Evolutionary conservation across 139 green algal genomes (phyloP).

Genomic region (Closterium sp.): DNA sequence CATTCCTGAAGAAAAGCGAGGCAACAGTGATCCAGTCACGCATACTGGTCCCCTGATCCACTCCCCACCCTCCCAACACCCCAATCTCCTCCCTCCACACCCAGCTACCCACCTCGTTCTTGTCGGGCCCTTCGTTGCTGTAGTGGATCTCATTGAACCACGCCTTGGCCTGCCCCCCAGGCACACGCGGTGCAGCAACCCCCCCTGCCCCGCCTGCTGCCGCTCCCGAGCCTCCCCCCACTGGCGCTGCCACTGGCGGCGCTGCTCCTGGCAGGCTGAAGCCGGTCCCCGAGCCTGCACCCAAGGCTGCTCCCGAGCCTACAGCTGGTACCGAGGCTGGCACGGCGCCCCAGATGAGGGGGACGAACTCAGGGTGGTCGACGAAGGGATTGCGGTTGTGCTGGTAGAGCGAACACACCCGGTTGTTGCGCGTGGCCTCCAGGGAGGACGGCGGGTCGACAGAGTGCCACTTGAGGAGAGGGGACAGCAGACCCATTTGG

Average conservation of each 20-base stretch:
- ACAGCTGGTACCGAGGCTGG: background rate
- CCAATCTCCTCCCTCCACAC: background rate
- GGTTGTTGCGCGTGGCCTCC: slow-evolving; percentile 32
- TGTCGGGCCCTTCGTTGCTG: slow-evolving; percentile 30
- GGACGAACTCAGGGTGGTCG: slow-evolving; percentile 37
- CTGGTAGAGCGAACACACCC: slow-evolving; percentile 44
- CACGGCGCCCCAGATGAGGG: slow-evolving; percentile 13
- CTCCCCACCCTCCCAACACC: no score
- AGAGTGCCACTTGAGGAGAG: slow-evolving; percentile 37
- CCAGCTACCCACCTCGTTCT: slow-evolving; percentile 24
- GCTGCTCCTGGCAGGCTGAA: background rate
- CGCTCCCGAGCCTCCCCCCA: background rate
- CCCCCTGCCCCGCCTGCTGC: background rate
- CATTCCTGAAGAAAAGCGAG: background rate
- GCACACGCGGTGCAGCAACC: background rate
- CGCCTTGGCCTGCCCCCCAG: slow-evolving; percentile 4
- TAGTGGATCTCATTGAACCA: slow-evolving; percentile 52
- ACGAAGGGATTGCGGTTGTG: slow-evolving; percentile 52
- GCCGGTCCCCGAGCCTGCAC: background rate
- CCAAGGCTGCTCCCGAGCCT: background rate
- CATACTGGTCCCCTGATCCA: no score
- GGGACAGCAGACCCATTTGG: slow-evolving; percentile 29
- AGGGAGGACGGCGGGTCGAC: slow-evolving; percentile 4
- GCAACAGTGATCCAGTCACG: no score
- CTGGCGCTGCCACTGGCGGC: background rate